A percentile compares a stretch with the other conserved stretches of the same genome.
Evolutionary conservation across 352 stramenopile species (phyloP).

Genomic region (Phytophthora syringae): DNA sequence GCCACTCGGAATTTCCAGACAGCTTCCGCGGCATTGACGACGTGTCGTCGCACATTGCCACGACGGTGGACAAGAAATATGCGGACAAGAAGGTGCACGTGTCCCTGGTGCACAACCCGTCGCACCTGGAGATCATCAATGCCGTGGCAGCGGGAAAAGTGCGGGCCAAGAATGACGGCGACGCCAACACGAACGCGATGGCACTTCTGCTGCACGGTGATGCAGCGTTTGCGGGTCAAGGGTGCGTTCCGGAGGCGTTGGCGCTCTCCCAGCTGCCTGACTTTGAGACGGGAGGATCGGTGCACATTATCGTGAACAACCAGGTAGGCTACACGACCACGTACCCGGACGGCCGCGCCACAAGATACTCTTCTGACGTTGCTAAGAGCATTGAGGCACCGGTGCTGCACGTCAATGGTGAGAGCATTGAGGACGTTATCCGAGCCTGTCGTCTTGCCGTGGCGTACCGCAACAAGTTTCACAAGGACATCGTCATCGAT

Average conservation of each 20-base stretch:
- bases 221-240: conserved; percentile 86
- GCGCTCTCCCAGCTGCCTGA: conserved; percentile 79
- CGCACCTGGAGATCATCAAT: conserved; percentile 91
- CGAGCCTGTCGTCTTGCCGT: conserved; percentile 76
- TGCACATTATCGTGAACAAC: conserved; percentile 92
- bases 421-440: conserved; percentile 81
- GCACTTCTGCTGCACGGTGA: conserved; percentile 89
- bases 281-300: conserved; percentile 76
- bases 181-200: conserved; percentile 59
- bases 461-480: conserved; percentile 84
- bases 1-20: conserved; percentile 74
- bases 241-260: conserved; percentile 81
- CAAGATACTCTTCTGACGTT: conserved; percentile 86
- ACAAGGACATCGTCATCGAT: conserved; percentile 90
- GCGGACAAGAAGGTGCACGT: conserved; percentile 69
- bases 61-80: conserved; percentile 74
- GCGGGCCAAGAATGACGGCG: conserved; percentile 77
- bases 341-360: conserved; percentile 76
- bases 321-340: conserved; percentile 92
- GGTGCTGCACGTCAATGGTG: conserved; percentile 90
- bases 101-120: conserved; percentile 89
- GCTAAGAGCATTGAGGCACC: conserved; percentile 84
- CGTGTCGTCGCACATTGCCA: conserved; percentile 88
- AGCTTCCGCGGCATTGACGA: conserved; percentile 75
- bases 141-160: conserved; percentile 85